Base-by-base conservation (phyloP, 768 basidiomycete genomes). In the Rubroboletus satanas region DNA sequence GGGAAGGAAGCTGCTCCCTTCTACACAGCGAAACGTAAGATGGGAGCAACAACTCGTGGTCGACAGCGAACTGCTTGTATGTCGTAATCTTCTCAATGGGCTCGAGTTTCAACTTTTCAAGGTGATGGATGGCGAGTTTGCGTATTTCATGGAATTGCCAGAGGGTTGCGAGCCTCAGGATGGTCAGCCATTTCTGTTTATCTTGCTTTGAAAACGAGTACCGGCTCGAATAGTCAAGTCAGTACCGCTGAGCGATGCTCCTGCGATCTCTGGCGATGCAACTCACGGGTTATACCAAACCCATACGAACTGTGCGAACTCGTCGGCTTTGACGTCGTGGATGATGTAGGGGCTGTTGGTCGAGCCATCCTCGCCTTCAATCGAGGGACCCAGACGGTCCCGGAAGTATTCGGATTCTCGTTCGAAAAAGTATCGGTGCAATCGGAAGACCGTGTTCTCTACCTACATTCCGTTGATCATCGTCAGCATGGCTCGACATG, bases 131-230 rank as follows among this genome's bases (percentile, higher is more conserved):
- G 0, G 84, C 83, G 1, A 74, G 81, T 45, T 55, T 62, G 36
- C 72, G 77, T 7, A 85, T 77, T 42, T 82, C 77, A 0, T 57
- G 58, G 55, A 88, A 88, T 0, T 59, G 38, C 85, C 85, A 90
- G 4, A 71, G 62, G 17, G 79, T 71, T 0, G 85, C 74, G 1
- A 88, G 79, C 2, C 62, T 66, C 0, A 89, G 67, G 42, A 90
- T 80, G 0, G 68, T 70, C 0, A 70, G 66, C 88, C 88, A 90
- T 9, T 79, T 78, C 0, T 75, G 71, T 0, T 78, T 68, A 0
- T 67, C 61, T 1, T 81, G 80, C 8, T 78, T 73, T 47, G 85
- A 85, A 1, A 81, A 67, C 0, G 82, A 80, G 60, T 84, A 85
- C 43, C 68, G 73, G 0, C 85, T 88, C 1, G 21, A 31, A 31